A percentile compares a stretch with the other conserved stretches of the same genome.
Evolutionary conservation across 495 filamentous ascomycete genomes (phyloP).

Genomic region (Copromyces sp.): DNA sequence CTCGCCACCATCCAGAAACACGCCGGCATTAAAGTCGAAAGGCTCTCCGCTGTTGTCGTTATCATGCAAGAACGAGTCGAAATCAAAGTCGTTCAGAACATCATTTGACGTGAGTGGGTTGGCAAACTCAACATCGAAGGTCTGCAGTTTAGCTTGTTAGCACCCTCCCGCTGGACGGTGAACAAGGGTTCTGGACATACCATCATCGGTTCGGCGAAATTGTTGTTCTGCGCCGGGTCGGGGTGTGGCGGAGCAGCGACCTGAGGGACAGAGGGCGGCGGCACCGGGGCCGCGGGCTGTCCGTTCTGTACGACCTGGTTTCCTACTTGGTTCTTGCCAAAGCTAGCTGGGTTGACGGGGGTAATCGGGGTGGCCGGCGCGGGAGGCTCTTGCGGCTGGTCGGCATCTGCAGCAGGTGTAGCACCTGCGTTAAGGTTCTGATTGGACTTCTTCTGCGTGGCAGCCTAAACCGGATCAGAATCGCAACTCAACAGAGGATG

Average conservation of each 20-base stretch:
- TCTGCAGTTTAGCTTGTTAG: constrained; percentile 14
- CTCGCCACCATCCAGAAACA: constrained; percentile 31
- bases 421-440: constrained; percentile 48
- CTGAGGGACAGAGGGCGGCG: constrained; percentile 32
- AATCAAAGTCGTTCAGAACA: constrained; percentile 89
- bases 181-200: constrained; percentile 19
- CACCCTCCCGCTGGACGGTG: not conserved
- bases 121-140: constrained; percentile 49
- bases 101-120: constrained; percentile 49
- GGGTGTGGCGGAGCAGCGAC: constrained; percentile 37
- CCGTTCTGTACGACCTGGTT: constrained; percentile 37
- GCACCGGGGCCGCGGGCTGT: constrained; percentile 32
- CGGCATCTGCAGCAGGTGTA: constrained; percentile 66
- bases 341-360: constrained; percentile 62
- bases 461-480: constrained; percentile 36
- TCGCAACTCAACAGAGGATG: constrained; percentile 16
- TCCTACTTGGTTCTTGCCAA: constrained; percentile 46
- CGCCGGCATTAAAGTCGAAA: constrained; percentile 36
- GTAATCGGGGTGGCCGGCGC: constrained; percentile 81
- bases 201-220: constrained; percentile 20
- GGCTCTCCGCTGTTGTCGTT: constrained; percentile 24
- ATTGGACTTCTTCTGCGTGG: constrained; percentile 60
- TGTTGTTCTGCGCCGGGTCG: constrained; percentile 27
- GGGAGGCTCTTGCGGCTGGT: constrained; percentile 59
- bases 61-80: constrained; percentile 81